Evolutionary conservation across 2,329 filamentous ascomycete species (phyloP).

Genomic region (Fusarium temperatum): DNA sequence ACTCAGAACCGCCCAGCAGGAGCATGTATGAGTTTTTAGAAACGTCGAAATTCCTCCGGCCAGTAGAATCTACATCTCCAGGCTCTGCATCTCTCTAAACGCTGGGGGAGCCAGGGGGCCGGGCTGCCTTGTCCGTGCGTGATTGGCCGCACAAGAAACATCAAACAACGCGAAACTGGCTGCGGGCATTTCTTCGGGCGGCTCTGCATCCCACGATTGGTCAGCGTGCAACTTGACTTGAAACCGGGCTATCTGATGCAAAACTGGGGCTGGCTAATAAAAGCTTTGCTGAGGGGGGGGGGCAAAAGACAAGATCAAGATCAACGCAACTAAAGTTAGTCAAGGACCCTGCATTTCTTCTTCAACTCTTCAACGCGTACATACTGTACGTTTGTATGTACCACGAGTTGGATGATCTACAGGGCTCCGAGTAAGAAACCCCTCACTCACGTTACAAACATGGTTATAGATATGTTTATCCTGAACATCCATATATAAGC

Average conservation of each 20-base stretch:
- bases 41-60: neutral
- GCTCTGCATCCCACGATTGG: constrained; percentile 23
- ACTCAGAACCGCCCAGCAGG: constrained; percentile 1
- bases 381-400: neutral
- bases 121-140: neutral
- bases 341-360: constrained; percentile 20
- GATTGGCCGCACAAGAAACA: constrained; percentile 7
- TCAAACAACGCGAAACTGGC: constrained; percentile 31
- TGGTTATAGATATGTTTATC: constrained; percentile 1
- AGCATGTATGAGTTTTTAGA: constrained; percentile 17
- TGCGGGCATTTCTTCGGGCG: constrained; percentile 10
- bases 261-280: constrained; percentile 15
- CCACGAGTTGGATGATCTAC: constrained; percentile 10
- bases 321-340: neutral
- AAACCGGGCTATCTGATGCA: constrained; percentile 33
- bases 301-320: constrained; percentile 5
- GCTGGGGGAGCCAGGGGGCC: constrained; percentile 10
- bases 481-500: neutral
- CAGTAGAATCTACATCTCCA: constrained; percentile 2
- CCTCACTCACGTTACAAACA: constrained; percentile 4
- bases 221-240: constrained; percentile 7
- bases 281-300: constrained; percentile 1
- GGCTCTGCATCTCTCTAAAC: constrained; percentile 17
- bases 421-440: neutral
- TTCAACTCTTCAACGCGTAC: constrained; percentile 17